Base-by-base conservation (phyloP, 768 basidiomycete genomes). In the Candolleomyces aberdarensis region DNA sequence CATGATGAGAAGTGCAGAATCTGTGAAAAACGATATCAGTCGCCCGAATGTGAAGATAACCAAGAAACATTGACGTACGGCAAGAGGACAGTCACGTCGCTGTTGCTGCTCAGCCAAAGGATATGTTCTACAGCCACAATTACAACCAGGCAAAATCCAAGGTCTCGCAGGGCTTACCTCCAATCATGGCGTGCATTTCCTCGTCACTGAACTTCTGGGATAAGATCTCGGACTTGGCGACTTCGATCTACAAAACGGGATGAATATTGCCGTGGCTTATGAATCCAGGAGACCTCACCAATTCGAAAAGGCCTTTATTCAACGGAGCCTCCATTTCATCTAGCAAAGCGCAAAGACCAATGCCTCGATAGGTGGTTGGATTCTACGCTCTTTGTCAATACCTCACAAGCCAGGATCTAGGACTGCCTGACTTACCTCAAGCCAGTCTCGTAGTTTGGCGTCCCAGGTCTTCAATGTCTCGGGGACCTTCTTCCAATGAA, bases 1-100 rank as follows among this genome's bases (percentile, higher is more conserved):
- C 72, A 48, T 73, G 72, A 57, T 73, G 70, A 13, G 67, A 66
- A 20, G 69, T 62, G 49, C 71, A 66, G 56, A 70, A 74, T 22
- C 70, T 72, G 22, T 10, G 15, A 10, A 22, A 56, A 14, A 47
- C 15, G 29, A 20, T 3, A 48, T 44, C 13, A 40, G 32, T 15
- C 39, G 47, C 13, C 11, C 17, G 5, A 46, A 19, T 26, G 17
- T 19, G n/a, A 17, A 40, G 31, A 10, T 8, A 19, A 22, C 22
- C 40, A 50, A 32, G 56, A 51, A 46, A 46, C 19, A 10, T 49
- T 19, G 19, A 64, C 67, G 59, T 48, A 71, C 71, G 72, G 71
- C 44, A 72, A 56, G 20, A 72, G 60, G 46, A 72, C 51, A 4
- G 65, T 43, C 17, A 72, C 61, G 60, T 72, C 70, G 50, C 64